Evolutionary conservation across 1,284 basidiomycete species (phyloP).

Genomic region (Albatrellus sp.): DNA sequence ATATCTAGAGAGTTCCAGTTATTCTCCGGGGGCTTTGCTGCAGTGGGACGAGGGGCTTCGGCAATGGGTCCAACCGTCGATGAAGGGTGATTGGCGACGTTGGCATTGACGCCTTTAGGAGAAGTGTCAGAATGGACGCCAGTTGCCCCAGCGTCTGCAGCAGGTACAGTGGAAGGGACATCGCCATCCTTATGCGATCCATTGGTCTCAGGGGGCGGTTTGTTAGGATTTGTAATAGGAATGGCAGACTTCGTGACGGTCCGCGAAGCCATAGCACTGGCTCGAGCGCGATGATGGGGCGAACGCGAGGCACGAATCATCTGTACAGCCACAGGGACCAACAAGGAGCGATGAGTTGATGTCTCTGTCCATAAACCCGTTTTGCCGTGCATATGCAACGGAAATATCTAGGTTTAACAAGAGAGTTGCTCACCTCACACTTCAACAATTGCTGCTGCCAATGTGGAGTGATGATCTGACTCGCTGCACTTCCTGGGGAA

Average conservation of each 20-base stretch:
- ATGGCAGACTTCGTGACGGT: constrained; percentile 70
- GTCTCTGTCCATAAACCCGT: no score
- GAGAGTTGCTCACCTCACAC: constrained; percentile 48
- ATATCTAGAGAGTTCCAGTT: constrained; percentile 93
- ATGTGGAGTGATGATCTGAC: constrained; percentile 56
- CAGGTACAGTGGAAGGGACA: constrained; percentile 5
- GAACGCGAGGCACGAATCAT: constrained; percentile 66
- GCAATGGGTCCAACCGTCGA: constrained; percentile 59
- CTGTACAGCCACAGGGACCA: constrained; percentile 21
- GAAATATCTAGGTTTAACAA: background rate
- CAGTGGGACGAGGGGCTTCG: constrained; percentile 45
- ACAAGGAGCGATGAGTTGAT: no score
- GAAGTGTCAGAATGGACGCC: constrained; percentile 21
- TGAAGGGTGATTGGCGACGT: constrained; percentile 51
- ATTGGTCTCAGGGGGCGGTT: constrained; percentile 30
- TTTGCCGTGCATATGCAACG: background rate
- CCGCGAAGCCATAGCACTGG: constrained; percentile 69
- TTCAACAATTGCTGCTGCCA: constrained; percentile 77
- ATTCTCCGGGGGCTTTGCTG: constrained; percentile 49
- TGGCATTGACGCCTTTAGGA: constrained; percentile 23
- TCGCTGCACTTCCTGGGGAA: constrained; percentile 47
- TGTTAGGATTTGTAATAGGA: constrained; percentile 74
- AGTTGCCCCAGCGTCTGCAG: constrained; percentile 3
- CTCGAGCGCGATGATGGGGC: constrained; percentile 69
- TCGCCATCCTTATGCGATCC: constrained; percentile 24